phyloP scores from a whole-genome alignment of 1,139 yeast species.

The Geotrichum phurueaensis region DNA sequence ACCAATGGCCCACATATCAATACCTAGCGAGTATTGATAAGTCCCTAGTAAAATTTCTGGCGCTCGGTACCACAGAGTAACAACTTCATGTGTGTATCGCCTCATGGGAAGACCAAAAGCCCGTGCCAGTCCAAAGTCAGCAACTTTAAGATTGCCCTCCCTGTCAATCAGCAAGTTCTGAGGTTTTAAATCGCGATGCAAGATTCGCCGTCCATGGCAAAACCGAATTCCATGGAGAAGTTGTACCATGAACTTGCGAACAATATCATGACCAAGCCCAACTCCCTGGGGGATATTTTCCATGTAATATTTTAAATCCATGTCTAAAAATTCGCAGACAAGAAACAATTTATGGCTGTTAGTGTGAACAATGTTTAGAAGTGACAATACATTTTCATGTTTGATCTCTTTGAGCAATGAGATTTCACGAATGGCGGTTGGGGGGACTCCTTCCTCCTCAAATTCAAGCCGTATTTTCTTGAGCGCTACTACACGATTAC shows the following conservation, averaged over 20 bases:
- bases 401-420: constrained; percentile 87
- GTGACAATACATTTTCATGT: constrained; percentile 83
- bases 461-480: constrained; percentile 92
- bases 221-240: constrained; percentile 85
- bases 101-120: constrained; percentile 95
- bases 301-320: constrained; percentile 94
- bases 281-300: constrained; percentile 88
- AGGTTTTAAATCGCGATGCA: constrained; percentile 95
- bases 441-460: constrained; percentile 97
- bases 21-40: constrained; percentile 94
- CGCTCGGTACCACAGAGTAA: constrained; percentile 95
- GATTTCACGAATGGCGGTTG: constrained; percentile 95
- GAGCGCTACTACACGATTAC: constrained; percentile 85
- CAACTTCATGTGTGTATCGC: constrained; percentile 96
- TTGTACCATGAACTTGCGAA: constrained; percentile 89
- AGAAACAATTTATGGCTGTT: constrained; percentile 88
- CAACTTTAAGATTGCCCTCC: constrained; percentile 91
- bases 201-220: constrained; percentile 89
- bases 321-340: constrained; percentile 87
- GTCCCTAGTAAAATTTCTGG: constrained; percentile 96
- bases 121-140: constrained; percentile 94
- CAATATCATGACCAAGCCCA: constrained; percentile 84
- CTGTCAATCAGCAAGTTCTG: constrained; percentile 89
- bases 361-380: constrained; percentile 90
- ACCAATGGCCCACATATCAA: constrained; percentile 98